Evolutionary conservation across 1,284 basidiomycete species (phyloP).

Genomic region (Irpex rosettiformis): DNA sequence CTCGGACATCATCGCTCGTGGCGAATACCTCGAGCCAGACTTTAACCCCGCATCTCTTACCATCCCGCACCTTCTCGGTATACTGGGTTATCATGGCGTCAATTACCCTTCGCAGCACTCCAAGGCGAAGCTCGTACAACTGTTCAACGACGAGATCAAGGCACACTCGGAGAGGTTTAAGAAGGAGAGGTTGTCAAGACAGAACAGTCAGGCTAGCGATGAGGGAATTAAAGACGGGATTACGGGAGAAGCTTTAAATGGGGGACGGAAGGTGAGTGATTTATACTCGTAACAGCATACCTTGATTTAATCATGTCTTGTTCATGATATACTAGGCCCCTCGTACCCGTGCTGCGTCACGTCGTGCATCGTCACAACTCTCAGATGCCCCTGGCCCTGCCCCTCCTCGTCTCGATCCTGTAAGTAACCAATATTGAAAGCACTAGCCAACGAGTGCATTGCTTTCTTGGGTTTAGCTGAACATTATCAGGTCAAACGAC

Average conservation of each 20-base stretch:
- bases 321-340: background rate
- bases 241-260: conserved; percentile 62
- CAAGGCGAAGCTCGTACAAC: conserved; percentile 80
- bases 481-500: conserved; percentile 47
- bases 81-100: conserved; percentile 83
- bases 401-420: conserved; percentile 41
- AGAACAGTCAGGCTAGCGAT: conserved; percentile 70
- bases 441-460: background rate
- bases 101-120: conserved; percentile 76
- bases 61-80: conserved; percentile 75
- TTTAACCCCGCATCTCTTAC: conserved; percentile 83
- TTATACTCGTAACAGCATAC: conserved; percentile 4
- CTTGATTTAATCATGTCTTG: background rate
- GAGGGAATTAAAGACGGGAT: conserved; percentile 77
- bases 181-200: conserved; percentile 62
- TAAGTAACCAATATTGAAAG: conserved; percentile 28
- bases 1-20: conserved; percentile 65
- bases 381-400: conserved; percentile 24
- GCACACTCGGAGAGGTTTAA: conserved; percentile 57
- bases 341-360: conserved; percentile 6
- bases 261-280: conserved; percentile 39
- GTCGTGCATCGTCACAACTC: conserved; percentile 6
- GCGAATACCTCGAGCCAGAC: conserved; percentile 80
- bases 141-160: conserved; percentile 78
- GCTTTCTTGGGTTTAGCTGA: conserved; percentile 4